Percentiles rank a stretch among this genome's conserved stretches.
phyloP scores from a whole-genome alignment of 73 alveolate genomes.

The Paramecium primaurelia region DNA sequence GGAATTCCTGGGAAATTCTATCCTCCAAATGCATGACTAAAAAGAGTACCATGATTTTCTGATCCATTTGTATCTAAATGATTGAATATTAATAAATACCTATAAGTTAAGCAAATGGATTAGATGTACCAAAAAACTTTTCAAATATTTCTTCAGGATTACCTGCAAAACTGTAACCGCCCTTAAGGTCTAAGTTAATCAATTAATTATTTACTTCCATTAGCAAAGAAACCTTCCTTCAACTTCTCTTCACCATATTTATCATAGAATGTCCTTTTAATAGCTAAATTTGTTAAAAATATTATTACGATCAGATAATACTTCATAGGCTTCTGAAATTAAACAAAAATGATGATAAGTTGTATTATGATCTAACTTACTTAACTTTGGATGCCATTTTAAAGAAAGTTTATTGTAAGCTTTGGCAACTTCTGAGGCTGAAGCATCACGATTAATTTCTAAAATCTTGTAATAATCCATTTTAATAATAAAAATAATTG shows the following conservation, averaged over 20 bases:
- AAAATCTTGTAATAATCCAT: conserved; percentile 87
- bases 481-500: background rate
- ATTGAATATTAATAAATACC: conserved; percentile 46
- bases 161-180: conserved; percentile 91
- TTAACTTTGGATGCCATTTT: conserved; percentile 86
- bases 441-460: conserved; percentile 76
- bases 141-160: conserved; percentile 95
- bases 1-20: conserved; percentile 54
- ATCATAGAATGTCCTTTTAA: conserved; percentile 80
- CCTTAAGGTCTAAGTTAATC: conserved; percentile 62
- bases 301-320: conserved; percentile 72
- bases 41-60: conserved; percentile 71
- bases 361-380: conserved; percentile 76
- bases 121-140: conserved; percentile 90
- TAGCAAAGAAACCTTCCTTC: conserved; percentile 87
- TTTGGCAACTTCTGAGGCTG: conserved; percentile 84
- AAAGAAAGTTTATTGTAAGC: conserved; percentile 86
- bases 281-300: background rate
- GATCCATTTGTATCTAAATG: conserved; percentile 45
- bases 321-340: conserved; percentile 96
- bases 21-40: conserved; percentile 81
- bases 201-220: conserved; percentile 28
- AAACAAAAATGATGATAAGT: conserved; percentile 79
- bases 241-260: conserved; percentile 88
- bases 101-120: conserved; percentile 80